phyloP scores from a whole-genome alignment of 140 eudicot genomes.

The Flaveria floridana region DNA sequence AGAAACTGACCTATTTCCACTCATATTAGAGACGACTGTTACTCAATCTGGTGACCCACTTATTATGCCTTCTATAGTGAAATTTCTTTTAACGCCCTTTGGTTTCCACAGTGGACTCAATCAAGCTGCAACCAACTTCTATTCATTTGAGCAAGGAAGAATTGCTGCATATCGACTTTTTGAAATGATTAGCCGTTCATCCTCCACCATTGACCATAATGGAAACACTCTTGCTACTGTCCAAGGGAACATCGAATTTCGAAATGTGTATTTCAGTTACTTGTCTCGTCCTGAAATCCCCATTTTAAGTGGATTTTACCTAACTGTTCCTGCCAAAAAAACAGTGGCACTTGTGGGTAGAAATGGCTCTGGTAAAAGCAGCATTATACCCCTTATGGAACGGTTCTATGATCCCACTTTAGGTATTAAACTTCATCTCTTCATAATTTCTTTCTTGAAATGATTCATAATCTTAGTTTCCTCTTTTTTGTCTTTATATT shows the following conservation, averaged over 20 bases:
- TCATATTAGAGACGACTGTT: background rate
- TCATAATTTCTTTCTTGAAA: background rate
- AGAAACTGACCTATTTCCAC: background rate
- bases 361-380: constrained; percentile 98
- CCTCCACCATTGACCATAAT: constrained; percentile 71
- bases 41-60: background rate
- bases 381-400: constrained; percentile 94
- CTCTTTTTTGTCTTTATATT: background rate
- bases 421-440: constrained; percentile 49
- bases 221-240: constrained; percentile 67
- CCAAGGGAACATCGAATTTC: constrained; percentile 88
- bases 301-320: constrained; percentile 91
- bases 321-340: constrained; percentile 92
- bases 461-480: constrained; percentile 4
- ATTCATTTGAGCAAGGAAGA: constrained; percentile 95
- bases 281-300: constrained; percentile 95
- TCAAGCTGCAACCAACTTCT: constrained; percentile 98
- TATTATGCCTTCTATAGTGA: constrained; percentile 14
- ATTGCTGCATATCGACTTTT: constrained; percentile 93
- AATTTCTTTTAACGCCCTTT: constrained; percentile 21
- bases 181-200: constrained; percentile 97
- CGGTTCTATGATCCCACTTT: constrained; percentile 96
- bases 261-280: constrained; percentile 93
- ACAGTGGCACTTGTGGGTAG: constrained; percentile 97
- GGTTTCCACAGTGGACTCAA: constrained; percentile 66